Base-by-base conservation (phyloP, 2,329 filamentous ascomycete species). In the Xylaria sp. region DNA sequence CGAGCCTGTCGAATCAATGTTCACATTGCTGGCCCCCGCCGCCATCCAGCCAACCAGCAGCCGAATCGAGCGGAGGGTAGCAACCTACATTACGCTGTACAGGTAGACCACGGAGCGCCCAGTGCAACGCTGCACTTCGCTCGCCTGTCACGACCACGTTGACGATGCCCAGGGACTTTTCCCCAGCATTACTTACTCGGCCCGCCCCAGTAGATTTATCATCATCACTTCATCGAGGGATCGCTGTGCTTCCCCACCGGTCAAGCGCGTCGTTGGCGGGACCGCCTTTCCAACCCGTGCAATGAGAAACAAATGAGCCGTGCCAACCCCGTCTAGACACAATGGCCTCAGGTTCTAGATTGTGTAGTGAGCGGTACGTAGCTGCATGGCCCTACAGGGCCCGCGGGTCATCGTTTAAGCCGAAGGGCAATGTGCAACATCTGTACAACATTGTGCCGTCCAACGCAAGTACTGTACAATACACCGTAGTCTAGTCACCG, bases 211-310 rank as follows among this genome's bases (percentile, higher is more conserved):
- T 25, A 55, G 66, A 70, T 69, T 71, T 69, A 70, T 70, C 67
- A 70, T 70, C 67, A 68, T 70, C 60, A 67, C 66, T 70, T 70
- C 65, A 69, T 65, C 68, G 67, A 59, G 37, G 57, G 21, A 40
- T 49, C 58, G 43, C 54, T 40, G 31, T 25, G 23, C 23, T 37
- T 41, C 54, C 43, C 62, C 58, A 58, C 49, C 38, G 11, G 13
- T n/a, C n/a, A 40, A 19, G 15, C 57, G 53, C 58, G 62, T 51
- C 56, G 46, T 48, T 38, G 38, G 43, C 55, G 40, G 15, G 1
- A 41, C 27, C 58, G 55, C 58, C 57, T 54, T 51, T 65, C 60
- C 51, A 21, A n/a, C 54, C 58, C 40, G 53, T 44, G 53, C 44
- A 59, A 63, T 48, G 25, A 38, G 25, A 49, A 53, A 48, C 17